phyloP scores from a whole-genome alignment of 306 rosid genomes.

The Arachis hypogaea region DNA sequence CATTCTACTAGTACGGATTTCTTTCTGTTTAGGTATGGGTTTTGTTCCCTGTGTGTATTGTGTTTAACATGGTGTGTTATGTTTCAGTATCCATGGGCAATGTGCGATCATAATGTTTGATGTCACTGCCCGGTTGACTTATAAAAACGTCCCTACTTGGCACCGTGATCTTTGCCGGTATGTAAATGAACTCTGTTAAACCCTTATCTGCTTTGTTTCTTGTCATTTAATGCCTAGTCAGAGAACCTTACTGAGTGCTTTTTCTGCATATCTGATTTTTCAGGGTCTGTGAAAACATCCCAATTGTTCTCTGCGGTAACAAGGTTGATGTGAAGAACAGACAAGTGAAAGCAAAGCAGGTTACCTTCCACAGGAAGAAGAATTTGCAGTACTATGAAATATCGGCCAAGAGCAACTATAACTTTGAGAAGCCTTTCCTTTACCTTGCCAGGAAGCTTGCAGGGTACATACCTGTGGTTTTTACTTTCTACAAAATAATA shows the following conservation, averaged over 20 bases:
- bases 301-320: conserved; percentile 83
- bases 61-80: neutral
- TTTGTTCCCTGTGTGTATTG: neutral
- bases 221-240: neutral
- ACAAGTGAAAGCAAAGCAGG: conserved; percentile 89
- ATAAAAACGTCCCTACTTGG: conserved; percentile 85
- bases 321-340: conserved; percentile 91
- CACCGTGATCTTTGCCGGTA: conserved; percentile 81
- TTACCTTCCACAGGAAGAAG: conserved; percentile 84
- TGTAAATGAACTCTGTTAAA: neutral
- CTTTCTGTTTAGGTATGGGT: neutral
- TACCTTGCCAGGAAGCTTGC: conserved; percentile 91
- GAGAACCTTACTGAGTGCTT: neutral
- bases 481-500: no score
- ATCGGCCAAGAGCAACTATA: conserved; percentile 86
- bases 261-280: neutral
- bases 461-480: conserved; percentile 46
- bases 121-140: conserved; percentile 74
- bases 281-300: conserved; percentile 87
- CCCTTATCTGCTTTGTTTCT: neutral
- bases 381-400: conserved; percentile 82
- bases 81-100: conserved; percentile 76
- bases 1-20: no score
- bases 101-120: conserved; percentile 86
- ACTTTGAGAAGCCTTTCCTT: conserved; percentile 76